Percentiles rank a stretch among this genome's conserved stretches.
Conservation (phyloP, 164 flowering plant genomes). For the Tetracentron sinense region DNA sequence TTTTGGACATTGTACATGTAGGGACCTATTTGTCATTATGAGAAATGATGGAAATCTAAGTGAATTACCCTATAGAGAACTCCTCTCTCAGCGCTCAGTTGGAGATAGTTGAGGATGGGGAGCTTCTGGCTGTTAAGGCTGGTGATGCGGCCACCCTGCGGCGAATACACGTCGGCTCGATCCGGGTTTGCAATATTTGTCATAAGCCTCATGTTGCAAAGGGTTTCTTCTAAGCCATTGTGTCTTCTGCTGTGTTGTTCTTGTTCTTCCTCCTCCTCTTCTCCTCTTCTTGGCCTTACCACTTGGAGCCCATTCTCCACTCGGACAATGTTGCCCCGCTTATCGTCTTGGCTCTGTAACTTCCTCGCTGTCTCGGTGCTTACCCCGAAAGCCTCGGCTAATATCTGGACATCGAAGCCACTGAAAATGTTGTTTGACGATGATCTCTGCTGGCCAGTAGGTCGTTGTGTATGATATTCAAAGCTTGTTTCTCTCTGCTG, state of each 20-base stretch:
- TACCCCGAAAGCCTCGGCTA: slow-evolving; percentile 34
- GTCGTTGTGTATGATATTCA: no score
- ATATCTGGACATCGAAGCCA: slow-evolving; percentile 28
- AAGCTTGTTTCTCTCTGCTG: no score
- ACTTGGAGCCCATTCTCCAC: slow-evolving; percentile 27
- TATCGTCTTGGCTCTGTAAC: slow-evolving; percentile 30
- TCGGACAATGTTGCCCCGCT: slow-evolving; percentile 36
- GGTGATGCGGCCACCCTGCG: slow-evolving; percentile 43
- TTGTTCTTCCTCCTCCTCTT: slow-evolving; percentile 11
- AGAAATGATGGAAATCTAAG: not conserved
- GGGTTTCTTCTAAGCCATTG: slow-evolving; percentile 50
- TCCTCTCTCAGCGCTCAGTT: slow-evolving; percentile 45
- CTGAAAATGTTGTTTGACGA: slow-evolving; percentile 44
- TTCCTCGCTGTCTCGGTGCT: slow-evolving; percentile 22
- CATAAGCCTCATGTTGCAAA: slow-evolving; percentile 33
- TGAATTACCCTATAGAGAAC: slow-evolving; percentile 30
- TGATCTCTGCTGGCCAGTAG: no score
- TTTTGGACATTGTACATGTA: not conserved
- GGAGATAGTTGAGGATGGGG: slow-evolving; percentile 38
- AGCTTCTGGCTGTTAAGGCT: slow-evolving; percentile 40
- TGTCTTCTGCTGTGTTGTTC: slow-evolving; percentile 7
- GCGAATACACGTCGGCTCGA: slow-evolving; percentile 41
- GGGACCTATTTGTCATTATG: no score
- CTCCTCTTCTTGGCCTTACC: slow-evolving; percentile 19
- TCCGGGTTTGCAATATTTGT: slow-evolving; percentile 32